A percentile compares a stretch with the other conserved stretches of the same genome.
Conservation (phyloP, 495 filamentous ascomycete genomes). For the Pseudomonodictys pantanalensis region DNA sequence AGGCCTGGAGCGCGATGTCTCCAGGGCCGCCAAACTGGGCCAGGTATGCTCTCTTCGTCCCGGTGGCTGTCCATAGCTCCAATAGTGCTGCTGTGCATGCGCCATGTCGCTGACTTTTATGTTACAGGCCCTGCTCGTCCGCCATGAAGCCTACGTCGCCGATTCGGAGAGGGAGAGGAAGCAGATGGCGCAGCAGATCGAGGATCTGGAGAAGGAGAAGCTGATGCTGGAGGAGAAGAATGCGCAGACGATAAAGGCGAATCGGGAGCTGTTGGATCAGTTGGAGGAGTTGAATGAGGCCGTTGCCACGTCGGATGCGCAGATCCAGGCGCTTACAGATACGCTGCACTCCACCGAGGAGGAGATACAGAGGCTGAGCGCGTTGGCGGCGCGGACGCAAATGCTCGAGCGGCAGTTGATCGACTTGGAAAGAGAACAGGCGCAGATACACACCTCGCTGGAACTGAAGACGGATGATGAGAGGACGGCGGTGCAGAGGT, state of each 20-base stretch:
- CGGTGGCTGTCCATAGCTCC: background rate
- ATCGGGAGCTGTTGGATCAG: conserved; percentile 70
- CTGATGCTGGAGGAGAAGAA: conserved; percentile 70
- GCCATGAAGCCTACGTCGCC: conserved; percentile 89
- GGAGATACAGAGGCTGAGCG: conserved; percentile 70
- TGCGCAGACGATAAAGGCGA: conserved; percentile 71
- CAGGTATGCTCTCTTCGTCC: conserved; percentile 59
- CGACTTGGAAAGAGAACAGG: conserved; percentile 77
- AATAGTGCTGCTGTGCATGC: background rate
- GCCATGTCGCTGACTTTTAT: conserved; percentile 61
- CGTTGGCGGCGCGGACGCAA: conserved; percentile 68
- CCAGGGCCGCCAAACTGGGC: conserved; percentile 78
- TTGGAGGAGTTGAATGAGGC: conserved; percentile 76
- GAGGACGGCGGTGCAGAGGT: conserved; percentile 71
- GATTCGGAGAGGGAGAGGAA: conserved; percentile 80
- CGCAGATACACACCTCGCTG: conserved; percentile 63
- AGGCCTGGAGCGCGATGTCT: conserved; percentile 80
- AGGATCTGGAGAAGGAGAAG: conserved; percentile 74
- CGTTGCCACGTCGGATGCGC: conserved; percentile 70
- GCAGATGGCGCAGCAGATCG: conserved; percentile 66
- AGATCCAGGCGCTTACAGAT: conserved; percentile 66
- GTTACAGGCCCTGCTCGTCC: conserved; percentile 81
- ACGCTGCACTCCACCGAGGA: conserved; percentile 71
- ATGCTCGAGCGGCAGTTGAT: conserved; percentile 74
- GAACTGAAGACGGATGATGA: conserved; percentile 64